A percentile compares a stretch with the other conserved stretches of the same genome.
These are phyloP conservation scores for Rhodomyrtus tomentosa DNA, from an alignment of 345 rosid species.

Conservation along the genomic window DNA sequence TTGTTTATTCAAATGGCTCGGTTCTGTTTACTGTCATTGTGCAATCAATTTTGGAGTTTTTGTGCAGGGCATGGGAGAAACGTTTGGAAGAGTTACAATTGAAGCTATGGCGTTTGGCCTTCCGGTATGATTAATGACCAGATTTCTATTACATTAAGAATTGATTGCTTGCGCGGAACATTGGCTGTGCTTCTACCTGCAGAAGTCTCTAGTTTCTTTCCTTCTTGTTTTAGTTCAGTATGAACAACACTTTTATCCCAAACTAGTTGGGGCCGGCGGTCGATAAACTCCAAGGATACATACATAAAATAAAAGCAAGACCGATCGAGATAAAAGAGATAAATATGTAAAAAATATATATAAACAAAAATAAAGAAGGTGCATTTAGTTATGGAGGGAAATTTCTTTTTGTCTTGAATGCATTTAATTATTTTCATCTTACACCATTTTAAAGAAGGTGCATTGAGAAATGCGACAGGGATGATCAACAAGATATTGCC, in stretches of 20 bases:
- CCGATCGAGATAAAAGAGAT: too few relatives aligned
- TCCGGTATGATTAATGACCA: conserved; percentile 33
- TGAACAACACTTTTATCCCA: too few relatives aligned
- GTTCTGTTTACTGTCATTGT: not conserved
- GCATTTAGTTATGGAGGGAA: not conserved
- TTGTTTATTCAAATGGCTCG: not conserved
- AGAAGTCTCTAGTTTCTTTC: not conserved
- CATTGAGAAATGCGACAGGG: not conserved
- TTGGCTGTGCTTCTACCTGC: not conserved
- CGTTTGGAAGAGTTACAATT: conserved; percentile 95
- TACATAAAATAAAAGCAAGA: too few relatives aligned
- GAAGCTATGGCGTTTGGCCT: conserved; percentile 98
- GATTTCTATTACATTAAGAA: not conserved
- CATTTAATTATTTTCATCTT: not conserved
- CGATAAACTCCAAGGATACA: too few relatives aligned
- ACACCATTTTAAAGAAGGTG: not conserved
- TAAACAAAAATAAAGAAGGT: too few relatives aligned
- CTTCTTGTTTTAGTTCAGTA: not conserved
- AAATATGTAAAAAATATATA: too few relatives aligned
- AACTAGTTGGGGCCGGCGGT: too few relatives aligned
- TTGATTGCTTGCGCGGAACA: not conserved
- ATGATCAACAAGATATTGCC: not conserved
- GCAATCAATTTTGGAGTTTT: not conserved
- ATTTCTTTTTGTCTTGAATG: not conserved
- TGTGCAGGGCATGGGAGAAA: conserved; percentile 81